Evolutionary conservation across 2,329 filamentous ascomycete genomes (phyloP), one percentile per base, ranked within the genome.

Genomic region (Aurifilum marmelostoma): DNA sequence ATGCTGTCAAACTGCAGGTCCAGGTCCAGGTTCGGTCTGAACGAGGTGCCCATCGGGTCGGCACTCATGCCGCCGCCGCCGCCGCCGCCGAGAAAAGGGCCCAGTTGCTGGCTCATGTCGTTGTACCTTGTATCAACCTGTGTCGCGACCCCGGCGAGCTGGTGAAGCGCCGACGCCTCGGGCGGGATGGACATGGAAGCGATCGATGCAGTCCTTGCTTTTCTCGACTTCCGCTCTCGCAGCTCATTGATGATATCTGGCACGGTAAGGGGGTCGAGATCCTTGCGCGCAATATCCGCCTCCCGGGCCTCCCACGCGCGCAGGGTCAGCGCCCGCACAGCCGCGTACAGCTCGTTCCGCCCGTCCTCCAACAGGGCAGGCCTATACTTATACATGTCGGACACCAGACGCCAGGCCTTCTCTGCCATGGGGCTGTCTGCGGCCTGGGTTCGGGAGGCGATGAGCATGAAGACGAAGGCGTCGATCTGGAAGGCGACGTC

Each of bases 401-500:
- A 65, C 5, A 73, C 72, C 0, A 74, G 69, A 4, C 67, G 37
- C 73, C 73, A 75, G 16, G 73, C 71, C 27, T 68, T 67, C 54
- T 73, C 68, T 16, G 72, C 70, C 43, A 69, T 64, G 11, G 54
- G 16, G 7, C 69, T 67, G 7, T 61, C 56, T 18, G 72, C 67
- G 18, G 70, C 66, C 58, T 75, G 73, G 16, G 54, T 73, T 21
- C 71, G 69, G 32, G 69, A 71, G 12, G 68, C 67, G 4, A 70
- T 71, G 47, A 71, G 70, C 70, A 71, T 71, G 54, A 70, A 71
- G 29, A 71, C 66, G 29, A 71, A 70, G n/a, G 70, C 68, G 34
- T 71, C 70, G 56, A 71, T 72, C 66, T 75, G 73, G 66, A 74
- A 73, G 62, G 71, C 71, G 34, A 71, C 71, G 27, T 75, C 73